phyloP scores from a whole-genome alignment of 371 early-diverging fungal species.

The Rhizopus delemar region DNA sequence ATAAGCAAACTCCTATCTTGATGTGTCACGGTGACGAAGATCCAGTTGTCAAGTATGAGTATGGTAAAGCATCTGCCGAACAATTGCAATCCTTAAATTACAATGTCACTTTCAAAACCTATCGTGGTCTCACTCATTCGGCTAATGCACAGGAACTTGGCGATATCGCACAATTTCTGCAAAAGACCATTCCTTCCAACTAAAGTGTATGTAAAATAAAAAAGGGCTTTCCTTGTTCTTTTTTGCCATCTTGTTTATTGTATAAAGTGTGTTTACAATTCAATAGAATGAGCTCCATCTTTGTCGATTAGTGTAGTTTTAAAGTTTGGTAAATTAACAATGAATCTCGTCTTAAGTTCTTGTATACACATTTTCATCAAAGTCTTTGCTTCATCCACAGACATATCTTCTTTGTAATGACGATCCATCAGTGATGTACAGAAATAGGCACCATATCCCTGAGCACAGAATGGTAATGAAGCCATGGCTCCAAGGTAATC shows the following conservation, averaged over 20 bases:
- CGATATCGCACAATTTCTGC: slow-evolving; percentile 69
- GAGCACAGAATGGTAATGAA: slow-evolving; percentile 86
- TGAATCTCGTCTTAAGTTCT: slow-evolving; percentile 86
- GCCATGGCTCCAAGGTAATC: slow-evolving; percentile 88
- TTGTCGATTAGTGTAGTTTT: slow-evolving; percentile 82
- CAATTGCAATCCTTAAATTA: slow-evolving; percentile 66
- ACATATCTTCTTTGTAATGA: slow-evolving; percentile 83
- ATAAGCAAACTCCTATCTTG: slow-evolving; percentile 79
- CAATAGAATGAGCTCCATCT: slow-evolving; percentile 76
- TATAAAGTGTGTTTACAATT: slow-evolving; percentile 29
- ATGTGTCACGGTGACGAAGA: slow-evolving; percentile 90
- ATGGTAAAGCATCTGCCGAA: slow-evolving; percentile 71
- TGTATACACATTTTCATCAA: slow-evolving; percentile 82
- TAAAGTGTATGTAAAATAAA: slow-evolving; percentile 1
- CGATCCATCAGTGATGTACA: slow-evolving; percentile 91
- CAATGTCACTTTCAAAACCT: slow-evolving; percentile 75
- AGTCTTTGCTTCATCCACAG: slow-evolving; percentile 80
- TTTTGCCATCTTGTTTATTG: not conserved
- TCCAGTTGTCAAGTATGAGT: slow-evolving; percentile 71
- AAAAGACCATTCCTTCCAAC: slow-evolving; percentile 18
- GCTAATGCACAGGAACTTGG: slow-evolving; percentile 71
- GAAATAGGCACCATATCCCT: slow-evolving; percentile 94
- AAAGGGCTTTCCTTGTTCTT: not conserved
- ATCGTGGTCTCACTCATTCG: slow-evolving; percentile 80
- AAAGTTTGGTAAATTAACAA: slow-evolving; percentile 83